phyloP scores from a whole-genome alignment of 2,329 filamentous ascomycete genomes.

The Claviceps africana region DNA sequence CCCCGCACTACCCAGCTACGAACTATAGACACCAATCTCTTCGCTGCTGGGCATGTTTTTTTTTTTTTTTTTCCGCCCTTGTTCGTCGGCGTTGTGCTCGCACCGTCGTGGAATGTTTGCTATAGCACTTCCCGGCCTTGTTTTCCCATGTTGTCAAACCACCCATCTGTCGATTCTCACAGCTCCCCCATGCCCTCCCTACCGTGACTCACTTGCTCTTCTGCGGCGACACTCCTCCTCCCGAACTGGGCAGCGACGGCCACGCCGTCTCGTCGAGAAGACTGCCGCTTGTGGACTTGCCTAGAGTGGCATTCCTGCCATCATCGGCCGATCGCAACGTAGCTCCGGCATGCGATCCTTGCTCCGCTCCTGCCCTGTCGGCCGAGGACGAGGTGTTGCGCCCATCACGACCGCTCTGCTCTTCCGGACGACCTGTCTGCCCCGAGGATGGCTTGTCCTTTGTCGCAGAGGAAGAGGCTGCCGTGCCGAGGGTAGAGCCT shows the following conservation, averaged over 20 bases:
- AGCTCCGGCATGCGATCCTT: not conserved
- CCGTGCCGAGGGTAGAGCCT: not conserved
- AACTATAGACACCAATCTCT: not conserved
- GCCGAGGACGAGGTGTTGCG: not conserved
- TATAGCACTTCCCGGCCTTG: too few species aligned
- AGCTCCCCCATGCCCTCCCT: too few species aligned
- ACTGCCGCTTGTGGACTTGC: not conserved
- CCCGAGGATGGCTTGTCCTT: not conserved
- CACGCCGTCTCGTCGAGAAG: slow-evolving; percentile 2
- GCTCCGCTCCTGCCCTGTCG: not conserved
- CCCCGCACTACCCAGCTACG: not conserved
- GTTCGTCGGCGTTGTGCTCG: too few species aligned
- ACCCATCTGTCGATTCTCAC: not conserved
- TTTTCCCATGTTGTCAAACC: not conserved
- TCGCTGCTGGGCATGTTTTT: too few species aligned
- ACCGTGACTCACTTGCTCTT: not conserved
- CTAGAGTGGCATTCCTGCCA: not conserved
- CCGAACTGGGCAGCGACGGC: slow-evolving; percentile 1
- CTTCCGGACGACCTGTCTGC: not conserved
- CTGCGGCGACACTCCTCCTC: not conserved
- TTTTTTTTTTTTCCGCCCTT: too few species aligned
- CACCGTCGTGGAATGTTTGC: too few species aligned
- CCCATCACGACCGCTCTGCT: not conserved
- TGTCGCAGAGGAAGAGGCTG: not conserved
- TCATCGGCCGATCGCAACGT: too few species aligned